These are phyloP conservation scores for Vigna hirtella DNA, from an alignment of 306 rosid genomes.

Conservation along the genomic window DNA sequence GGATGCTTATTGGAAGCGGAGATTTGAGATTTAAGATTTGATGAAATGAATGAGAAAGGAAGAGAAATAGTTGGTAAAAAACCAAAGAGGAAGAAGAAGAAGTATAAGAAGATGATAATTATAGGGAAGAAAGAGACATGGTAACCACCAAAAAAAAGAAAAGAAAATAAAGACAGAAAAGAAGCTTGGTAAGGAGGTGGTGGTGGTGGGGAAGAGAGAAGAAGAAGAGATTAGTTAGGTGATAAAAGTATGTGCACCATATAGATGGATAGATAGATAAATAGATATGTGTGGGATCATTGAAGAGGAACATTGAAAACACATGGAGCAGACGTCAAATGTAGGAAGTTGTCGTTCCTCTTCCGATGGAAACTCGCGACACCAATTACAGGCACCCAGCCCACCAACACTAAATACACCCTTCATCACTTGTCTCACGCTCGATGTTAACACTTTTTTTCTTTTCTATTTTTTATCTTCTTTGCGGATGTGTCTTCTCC, in stretches of 20 bases:
- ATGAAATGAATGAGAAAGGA: too few species aligned
- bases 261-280: too few species aligned
- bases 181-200: slow-evolving; percentile 32
- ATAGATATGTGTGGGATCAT: slow-evolving; percentile 25
- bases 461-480: too few species aligned
- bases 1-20: too few species aligned
- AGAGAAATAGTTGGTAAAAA: neutral
- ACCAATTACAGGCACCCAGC: slow-evolving; percentile 33
- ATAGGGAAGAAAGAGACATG: slow-evolving; percentile 42
- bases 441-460: slow-evolving; percentile 5
- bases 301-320: slow-evolving; percentile 40
- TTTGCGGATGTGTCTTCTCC: slow-evolving; percentile 32
- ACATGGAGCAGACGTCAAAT: slow-evolving; percentile 44
- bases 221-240: slow-evolving; percentile 15
- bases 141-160: slow-evolving; percentile 41
- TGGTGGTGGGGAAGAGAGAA: slow-evolving; percentile 16
- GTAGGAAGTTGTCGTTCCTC: slow-evolving; percentile 43
- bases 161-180: slow-evolving; percentile 32
- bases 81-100: neutral
- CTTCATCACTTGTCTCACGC: slow-evolving; percentile 33
- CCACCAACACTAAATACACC: slow-evolving; percentile 42
- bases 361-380: slow-evolving; percentile 27
- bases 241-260: neutral
- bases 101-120: slow-evolving; percentile 10
- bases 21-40: too few species aligned